These are phyloP conservation scores for Colletotrichum sp. DNA, from an alignment of 2,329 filamentous ascomycete genomes.

Conservation along the genomic window DNA sequence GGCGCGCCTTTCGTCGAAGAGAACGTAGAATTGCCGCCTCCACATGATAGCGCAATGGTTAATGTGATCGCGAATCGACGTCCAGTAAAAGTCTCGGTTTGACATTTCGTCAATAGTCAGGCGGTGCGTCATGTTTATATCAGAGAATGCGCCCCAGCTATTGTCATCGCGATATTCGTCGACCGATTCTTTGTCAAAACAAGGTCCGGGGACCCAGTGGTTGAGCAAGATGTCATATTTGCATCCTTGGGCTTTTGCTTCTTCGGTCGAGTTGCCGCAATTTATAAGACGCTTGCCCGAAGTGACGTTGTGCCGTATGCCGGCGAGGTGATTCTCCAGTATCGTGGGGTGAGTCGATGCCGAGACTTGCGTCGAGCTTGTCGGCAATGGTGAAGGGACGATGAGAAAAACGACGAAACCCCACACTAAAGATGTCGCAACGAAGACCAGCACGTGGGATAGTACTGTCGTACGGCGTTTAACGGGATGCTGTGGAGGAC, in stretches of 20 bases:
- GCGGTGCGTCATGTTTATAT: constrained; percentile 25
- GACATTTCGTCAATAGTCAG: constrained; percentile 26
- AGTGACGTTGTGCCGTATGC: constrained; percentile 24
- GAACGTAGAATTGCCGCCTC: constrained; percentile 28
- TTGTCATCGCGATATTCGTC: constrained; percentile 30
- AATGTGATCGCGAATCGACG: constrained; percentile 27
- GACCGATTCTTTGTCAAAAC: constrained; percentile 26
- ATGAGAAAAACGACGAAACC: constrained; percentile 21
- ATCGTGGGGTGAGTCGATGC: background rate
- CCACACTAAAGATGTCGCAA: constrained; percentile 28
- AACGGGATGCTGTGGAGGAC: background rate
- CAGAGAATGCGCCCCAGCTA: constrained; percentile 27
- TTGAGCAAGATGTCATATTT: constrained; percentile 29
- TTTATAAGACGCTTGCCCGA: constrained; percentile 15
- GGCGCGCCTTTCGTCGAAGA: constrained; percentile 25
- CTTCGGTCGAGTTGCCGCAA: constrained; percentile 25
- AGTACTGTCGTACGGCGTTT: constrained; percentile 8
- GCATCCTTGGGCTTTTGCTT: constrained; percentile 24
- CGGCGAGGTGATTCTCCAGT: background rate
- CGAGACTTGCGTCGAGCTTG: background rate
- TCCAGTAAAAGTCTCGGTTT: constrained; percentile 26
- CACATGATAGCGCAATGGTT: constrained; percentile 32
- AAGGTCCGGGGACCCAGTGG: constrained; percentile 27
- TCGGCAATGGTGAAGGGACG: background rate
- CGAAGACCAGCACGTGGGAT: constrained; percentile 21